Conservation (phyloP, 768 basidiomycete species). For the Pholiota molesta region DNA sequence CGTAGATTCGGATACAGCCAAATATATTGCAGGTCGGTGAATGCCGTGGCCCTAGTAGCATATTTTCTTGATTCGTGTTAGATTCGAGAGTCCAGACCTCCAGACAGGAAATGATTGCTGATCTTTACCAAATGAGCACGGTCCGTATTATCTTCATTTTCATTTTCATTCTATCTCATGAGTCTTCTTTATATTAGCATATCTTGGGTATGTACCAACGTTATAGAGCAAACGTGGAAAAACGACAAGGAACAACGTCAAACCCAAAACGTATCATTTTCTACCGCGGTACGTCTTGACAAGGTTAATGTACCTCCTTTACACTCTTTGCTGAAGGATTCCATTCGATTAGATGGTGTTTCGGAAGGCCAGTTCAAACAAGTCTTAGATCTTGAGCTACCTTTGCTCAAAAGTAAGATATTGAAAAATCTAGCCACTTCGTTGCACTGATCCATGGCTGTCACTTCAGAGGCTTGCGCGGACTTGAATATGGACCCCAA, state of each 20-base stretch:
- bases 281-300: conserved; percentile 57
- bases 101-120: conserved; percentile 77
- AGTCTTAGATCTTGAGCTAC: conserved; percentile 64
- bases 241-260: conserved; percentile 38
- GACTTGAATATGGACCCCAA: conserved; percentile 59
- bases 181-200: conserved; percentile 36
- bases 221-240: conserved; percentile 61
- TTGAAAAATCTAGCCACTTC: background rate
- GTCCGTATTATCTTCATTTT: conserved; percentile 31
- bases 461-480: conserved; percentile 58
- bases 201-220: conserved; percentile 58
- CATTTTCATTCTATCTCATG: background rate
- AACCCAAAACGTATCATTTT: conserved; percentile 76
- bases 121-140: conserved; percentile 65
- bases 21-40: conserved; percentile 55
- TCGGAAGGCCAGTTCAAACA: conserved; percentile 57
- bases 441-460: background rate
- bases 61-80: conserved; percentile 19
- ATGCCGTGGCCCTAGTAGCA: conserved; percentile 11
- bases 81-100: conserved; percentile 69
- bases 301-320: background rate
- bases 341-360: conserved; percentile 47
- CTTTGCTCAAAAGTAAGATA: conserved; percentile 54
- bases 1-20: conserved; percentile 75
- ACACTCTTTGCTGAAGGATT: conserved; percentile 6